Conservation (phyloP, 192 early-diverging fungal species). For the Diversispora epigaea region DNA sequence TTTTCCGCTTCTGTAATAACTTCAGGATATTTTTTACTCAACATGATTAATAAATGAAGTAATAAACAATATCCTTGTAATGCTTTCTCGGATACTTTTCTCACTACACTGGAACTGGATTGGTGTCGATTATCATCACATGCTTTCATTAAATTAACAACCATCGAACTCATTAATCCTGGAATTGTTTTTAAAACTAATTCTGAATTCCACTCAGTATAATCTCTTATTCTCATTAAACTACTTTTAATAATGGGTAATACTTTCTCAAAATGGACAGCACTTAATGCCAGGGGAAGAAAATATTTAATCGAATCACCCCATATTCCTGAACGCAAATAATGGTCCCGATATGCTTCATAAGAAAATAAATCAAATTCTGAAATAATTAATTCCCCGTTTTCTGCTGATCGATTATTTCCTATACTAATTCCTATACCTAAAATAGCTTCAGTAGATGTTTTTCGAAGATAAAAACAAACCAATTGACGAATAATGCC, state of each 20-base stretch:
- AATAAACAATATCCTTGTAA: constrained; percentile 25
- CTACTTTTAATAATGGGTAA: constrained; percentile 6
- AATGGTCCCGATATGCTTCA: not conserved
- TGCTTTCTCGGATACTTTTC: constrained; percentile 14
- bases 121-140: not conserved
- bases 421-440: not conserved
- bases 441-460: not conserved
- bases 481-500: constrained; percentile 25
- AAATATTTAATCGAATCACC: constrained; percentile 1
- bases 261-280: not conserved
- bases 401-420: not conserved
- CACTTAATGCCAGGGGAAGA: not conserved
- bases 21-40: constrained; percentile 1
- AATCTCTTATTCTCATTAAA: not conserved
- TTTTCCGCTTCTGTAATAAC: not conserved
- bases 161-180: constrained; percentile 1
- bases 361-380: constrained; percentile 17
- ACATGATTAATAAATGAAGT: not conserved
- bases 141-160: constrained; percentile 15
- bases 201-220: not conserved
- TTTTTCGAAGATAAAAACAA: constrained; percentile 2
- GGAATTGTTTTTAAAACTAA: constrained; percentile 9
- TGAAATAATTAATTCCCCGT: not conserved
- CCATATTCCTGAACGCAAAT: constrained; percentile 7
- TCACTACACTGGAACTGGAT: not conserved